Evolutionary conservation across 139 green algal species (phyloP), one percentile per base, ranked within the genome.

Genomic region (Desmodesmus armatus): DNA sequence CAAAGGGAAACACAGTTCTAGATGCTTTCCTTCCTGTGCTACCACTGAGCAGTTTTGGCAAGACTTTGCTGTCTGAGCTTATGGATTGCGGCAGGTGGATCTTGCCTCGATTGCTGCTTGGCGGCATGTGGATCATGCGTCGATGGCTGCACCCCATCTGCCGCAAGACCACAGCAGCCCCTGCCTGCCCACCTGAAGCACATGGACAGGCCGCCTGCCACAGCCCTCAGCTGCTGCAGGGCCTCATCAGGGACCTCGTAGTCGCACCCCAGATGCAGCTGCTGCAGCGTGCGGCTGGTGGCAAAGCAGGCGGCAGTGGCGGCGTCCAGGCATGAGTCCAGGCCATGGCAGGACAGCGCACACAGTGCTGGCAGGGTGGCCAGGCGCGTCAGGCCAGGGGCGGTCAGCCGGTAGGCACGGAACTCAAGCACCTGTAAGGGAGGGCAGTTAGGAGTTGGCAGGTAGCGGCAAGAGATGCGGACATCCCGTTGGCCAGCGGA

Each of bases 201-300:
- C 62, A 84, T 77, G 63, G 60, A 77, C 60, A 84, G 23, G 43
- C 63, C 78, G 27, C 76, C 76, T n/a, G 62, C 62, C 13, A 84
- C 60, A 49, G 63, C 62, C 27, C 41, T 76, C 27, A 84, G 44
- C 78, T 76, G 62, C 60, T 76, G 78, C 62, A 84, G 44, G 9
- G 78, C 78, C 9, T 29, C 37, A 29, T 75, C 62, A 63, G 78
- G 78, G 37, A 84, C 62, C 78, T 84, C 62, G 27, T 76, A 84
- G 21, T 84, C 78, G 37, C 78, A 33, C 43, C 39, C 78, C 78
- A 84, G 78, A 35, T 84, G 78, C 41, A 84, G 63, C 78, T 84
- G 62, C 41, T 2, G 35, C 41, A 84, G 63, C 41, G 62, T 84
- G 21, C 62, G 78, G 33, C 78, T 49, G 4, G 43, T 31, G 5